These are phyloP conservation scores for Globisporangium spiculum DNA, from an alignment of 352 stramenopile genomes.

Conservation along the genomic window DNA sequence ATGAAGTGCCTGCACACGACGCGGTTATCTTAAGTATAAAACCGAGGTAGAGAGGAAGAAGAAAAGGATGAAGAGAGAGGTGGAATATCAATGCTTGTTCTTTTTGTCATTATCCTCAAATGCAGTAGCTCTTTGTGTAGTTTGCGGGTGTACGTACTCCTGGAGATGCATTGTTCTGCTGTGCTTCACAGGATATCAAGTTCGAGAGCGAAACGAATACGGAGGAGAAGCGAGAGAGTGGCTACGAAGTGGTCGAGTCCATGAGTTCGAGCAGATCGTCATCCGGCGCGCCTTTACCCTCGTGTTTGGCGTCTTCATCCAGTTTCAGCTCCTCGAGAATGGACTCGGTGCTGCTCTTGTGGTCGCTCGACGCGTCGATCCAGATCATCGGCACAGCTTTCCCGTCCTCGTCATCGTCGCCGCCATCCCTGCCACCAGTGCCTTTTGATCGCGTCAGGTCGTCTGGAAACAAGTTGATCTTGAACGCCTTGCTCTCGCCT, in stretches of 20 bases:
- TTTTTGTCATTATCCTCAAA: conserved; percentile 11
- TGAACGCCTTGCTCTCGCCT: conserved; percentile 58
- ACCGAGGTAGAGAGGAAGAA: not conserved
- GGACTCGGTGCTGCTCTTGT: conserved; percentile 44
- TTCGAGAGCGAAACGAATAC: not conserved
- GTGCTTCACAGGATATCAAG: not conserved
- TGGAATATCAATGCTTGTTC: not conserved
- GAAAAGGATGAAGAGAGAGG: not conserved
- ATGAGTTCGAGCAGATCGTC: conserved; percentile 89
- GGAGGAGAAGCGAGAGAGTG: not conserved
- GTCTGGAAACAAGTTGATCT: conserved; percentile 80
- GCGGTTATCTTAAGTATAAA: conserved; percentile 51
- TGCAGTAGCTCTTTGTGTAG: conserved; percentile 6
- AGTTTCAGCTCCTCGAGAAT: conserved; percentile 67
- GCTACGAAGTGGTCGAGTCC: conserved; percentile 56
- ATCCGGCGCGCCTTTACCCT: conserved; percentile 36
- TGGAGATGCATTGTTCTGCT: not conserved
- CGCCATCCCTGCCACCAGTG: conserved; percentile 30
- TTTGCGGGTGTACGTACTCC: not conserved
- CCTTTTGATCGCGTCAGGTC: conserved; percentile 32
- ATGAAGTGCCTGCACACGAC: conserved; percentile 87
- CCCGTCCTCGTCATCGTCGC: conserved; percentile 53
- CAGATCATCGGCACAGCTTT: conserved; percentile 74
- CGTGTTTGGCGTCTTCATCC: conserved; percentile 42
- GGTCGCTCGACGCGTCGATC: conserved; percentile 77